A percentile compares a stretch with the other conserved stretches of the same genome.
phyloP scores from a whole-genome alignment of 1,284 basidiomycete genomes.

The Laetiporus sulphureus region DNA sequence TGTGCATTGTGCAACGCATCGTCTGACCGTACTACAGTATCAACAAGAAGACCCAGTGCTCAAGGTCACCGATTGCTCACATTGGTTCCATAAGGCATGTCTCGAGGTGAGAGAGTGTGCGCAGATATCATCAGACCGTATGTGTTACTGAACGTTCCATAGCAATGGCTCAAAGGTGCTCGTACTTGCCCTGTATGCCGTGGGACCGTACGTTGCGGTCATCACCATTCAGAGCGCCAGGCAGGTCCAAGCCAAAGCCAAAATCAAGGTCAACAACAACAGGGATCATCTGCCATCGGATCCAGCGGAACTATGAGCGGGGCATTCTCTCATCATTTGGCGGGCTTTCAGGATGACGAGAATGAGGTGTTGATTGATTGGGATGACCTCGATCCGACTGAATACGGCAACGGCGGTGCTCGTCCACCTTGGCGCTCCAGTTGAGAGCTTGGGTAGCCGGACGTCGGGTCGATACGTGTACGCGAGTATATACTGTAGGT shows the following conservation, averaged over 20 bases:
- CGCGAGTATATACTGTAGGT: too few relatives aligned
- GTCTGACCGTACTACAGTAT: conserved; percentile 55
- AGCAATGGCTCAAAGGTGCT: conserved; percentile 25
- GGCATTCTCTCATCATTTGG: neutral
- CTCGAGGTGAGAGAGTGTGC: conserved; percentile 43
- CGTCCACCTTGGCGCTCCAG: neutral
- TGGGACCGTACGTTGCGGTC: conserved; percentile 8
- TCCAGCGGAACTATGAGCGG: neutral
- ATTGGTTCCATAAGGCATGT: conserved; percentile 73
- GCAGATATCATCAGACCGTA: too few relatives aligned
- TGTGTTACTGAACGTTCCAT: too few relatives aligned
- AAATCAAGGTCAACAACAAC: neutral
- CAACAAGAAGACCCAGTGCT: conserved; percentile 46
- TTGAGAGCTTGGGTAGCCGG: too few relatives aligned
- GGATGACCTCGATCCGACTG: neutral
- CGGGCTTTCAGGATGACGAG: neutral
- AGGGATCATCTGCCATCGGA: neutral
- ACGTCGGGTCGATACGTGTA: too few relatives aligned
- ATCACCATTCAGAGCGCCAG: neutral
- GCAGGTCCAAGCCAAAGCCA: neutral
- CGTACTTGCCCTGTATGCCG: conserved; percentile 26
- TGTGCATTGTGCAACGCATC: neutral
- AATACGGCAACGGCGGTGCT: too few relatives aligned
- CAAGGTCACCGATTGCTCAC: conserved; percentile 59
- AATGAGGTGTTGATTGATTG: neutral